A percentile compares a stretch with the other conserved stretches of the same genome.
phyloP scores from a whole-genome alignment of 1,284 basidiomycete species.

The Tylopilus sp. region DNA sequence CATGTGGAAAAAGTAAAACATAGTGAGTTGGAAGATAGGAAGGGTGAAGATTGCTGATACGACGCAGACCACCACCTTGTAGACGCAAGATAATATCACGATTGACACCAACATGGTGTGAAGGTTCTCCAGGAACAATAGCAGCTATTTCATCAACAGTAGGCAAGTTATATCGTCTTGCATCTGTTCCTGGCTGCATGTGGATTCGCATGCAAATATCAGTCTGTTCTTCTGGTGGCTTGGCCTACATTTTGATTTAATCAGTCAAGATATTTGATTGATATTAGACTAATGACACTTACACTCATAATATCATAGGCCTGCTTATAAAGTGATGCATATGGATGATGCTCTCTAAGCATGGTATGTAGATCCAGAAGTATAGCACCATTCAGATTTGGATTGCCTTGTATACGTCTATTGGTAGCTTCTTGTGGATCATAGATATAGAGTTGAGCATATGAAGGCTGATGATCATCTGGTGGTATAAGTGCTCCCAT shows the following conservation, averaged over 20 bases:
- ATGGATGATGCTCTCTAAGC: conserved; percentile 41
- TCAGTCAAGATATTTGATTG: too few species aligned
- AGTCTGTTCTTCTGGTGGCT: conserved; percentile 16
- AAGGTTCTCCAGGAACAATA: too few species aligned
- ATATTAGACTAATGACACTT: neutral
- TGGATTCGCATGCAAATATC: conserved; percentile 9
- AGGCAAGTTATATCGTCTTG: conserved; percentile 38
- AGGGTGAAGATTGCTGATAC: conserved; percentile 48
- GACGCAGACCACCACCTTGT: conserved; percentile 35
- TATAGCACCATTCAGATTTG: conserved; percentile 27
- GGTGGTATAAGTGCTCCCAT: conserved; percentile 46
- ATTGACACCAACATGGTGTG: too few species aligned
- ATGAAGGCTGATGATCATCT: conserved; percentile 33
- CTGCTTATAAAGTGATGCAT: conserved; percentile 40
- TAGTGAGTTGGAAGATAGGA: conserved; percentile 52
- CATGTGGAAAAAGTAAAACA: conserved; percentile 53
- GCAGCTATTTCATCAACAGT: conserved; percentile 41
- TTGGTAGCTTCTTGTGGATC: conserved; percentile 45
- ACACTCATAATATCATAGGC: conserved; percentile 42
- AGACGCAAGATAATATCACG: too few species aligned
- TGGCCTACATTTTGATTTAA: conserved; percentile 9
- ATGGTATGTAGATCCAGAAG: conserved; percentile 43
- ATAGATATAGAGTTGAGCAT: conserved; percentile 54
- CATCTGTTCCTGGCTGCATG: conserved; percentile 19
- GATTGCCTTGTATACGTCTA: conserved; percentile 33